These are phyloP conservation scores for Rhinocladiella similis DNA, from an alignment of 2,329 filamentous ascomycete species.

Conservation along the genomic window DNA sequence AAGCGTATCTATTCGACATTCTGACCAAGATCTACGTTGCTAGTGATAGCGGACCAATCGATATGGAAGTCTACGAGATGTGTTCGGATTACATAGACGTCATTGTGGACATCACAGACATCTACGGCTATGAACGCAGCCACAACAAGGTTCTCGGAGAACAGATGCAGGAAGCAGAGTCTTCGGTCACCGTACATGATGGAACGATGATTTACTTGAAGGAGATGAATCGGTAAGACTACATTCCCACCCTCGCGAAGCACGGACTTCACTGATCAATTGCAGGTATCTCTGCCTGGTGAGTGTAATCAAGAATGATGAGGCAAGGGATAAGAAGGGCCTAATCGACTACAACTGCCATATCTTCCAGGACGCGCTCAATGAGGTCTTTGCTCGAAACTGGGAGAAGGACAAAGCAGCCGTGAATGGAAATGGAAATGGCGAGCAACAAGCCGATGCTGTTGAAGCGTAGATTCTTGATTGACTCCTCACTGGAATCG, in stretches of 20 bases:
- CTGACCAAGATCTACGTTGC: constrained; percentile 98
- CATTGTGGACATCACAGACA: constrained; percentile 93
- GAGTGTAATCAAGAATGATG: constrained; percentile 65
- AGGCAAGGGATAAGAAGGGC: constrained; percentile 63
- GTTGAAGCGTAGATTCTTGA: neutral
- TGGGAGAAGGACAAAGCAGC: constrained; percentile 42
- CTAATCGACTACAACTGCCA: constrained; percentile 68
- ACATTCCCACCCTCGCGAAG: neutral
- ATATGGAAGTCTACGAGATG: constrained; percentile 96
- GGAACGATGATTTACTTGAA: constrained; percentile 64
- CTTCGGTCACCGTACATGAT: constrained; percentile 62
- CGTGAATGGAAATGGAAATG: constrained; percentile 31
- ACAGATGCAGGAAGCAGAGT: constrained; percentile 59
- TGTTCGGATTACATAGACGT: constrained; percentile 99
- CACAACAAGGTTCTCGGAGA: constrained; percentile 40
- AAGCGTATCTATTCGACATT: constrained; percentile 97
- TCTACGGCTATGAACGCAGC: constrained; percentile 68
- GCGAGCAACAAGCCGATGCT: constrained; percentile 23
- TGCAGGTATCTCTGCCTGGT: constrained; percentile 63
- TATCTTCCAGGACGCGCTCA: constrained; percentile 62
- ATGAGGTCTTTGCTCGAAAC: constrained; percentile 59
- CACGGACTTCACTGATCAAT: constrained; percentile 12
- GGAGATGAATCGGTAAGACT: constrained; percentile 65
- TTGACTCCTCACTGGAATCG: neutral
- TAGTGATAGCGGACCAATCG: constrained; percentile 87